phyloP scores from a whole-genome alignment of 345 rosid species.

The Acer campestre region DNA sequence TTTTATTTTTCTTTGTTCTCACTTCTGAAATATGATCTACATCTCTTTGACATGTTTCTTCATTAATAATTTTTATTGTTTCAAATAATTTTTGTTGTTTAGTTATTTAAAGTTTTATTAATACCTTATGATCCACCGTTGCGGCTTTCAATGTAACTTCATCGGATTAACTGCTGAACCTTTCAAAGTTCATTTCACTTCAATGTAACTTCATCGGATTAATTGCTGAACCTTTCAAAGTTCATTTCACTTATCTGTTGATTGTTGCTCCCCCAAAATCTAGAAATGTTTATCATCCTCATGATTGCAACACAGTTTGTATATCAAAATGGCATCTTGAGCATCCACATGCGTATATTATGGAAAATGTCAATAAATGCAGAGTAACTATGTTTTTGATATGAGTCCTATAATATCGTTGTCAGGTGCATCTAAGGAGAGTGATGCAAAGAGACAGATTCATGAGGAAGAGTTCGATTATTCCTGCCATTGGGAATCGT shows the following conservation, averaged over 20 bases:
- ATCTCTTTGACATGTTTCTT: background rate
- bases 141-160: background rate
- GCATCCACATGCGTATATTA: constrained; percentile 12
- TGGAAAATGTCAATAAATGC: constrained; percentile 7
- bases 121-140: background rate
- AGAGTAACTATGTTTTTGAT: constrained; percentile 18
- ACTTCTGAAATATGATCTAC: background rate
- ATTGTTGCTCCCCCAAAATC: background rate
- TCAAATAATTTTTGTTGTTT: background rate
- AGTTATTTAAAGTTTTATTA: background rate
- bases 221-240: background rate
- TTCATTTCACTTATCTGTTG: background rate
- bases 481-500: constrained; percentile 84
- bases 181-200: background rate
- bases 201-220: background rate
- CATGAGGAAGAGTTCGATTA: constrained; percentile 89
- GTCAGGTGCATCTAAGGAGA: constrained; percentile 91
- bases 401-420: constrained; percentile 21
- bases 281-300: background rate
- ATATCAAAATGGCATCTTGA: constrained; percentile 7
- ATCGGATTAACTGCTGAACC: background rate
- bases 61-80: background rate
- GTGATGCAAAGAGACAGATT: constrained; percentile 89
- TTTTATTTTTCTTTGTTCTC: background rate
- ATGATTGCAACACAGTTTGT: background rate